Evolutionary conservation across 371 early-diverging fungal genomes (phyloP), one percentile per base, ranked within the genome.

Genomic region (Mortierella sp.): DNA sequence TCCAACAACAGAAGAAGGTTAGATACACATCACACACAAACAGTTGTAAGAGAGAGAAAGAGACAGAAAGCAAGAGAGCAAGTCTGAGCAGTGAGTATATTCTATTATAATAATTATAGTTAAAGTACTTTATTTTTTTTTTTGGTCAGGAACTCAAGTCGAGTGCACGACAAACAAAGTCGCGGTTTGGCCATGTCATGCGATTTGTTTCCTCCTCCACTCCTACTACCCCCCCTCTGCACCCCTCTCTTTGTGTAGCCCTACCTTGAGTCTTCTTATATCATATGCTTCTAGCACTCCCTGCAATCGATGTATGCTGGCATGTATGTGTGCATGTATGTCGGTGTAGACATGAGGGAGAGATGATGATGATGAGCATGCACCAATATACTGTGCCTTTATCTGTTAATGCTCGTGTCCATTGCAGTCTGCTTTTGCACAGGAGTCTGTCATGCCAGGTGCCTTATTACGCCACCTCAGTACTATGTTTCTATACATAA

Each of bases 211-310:
- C 30, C 47, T 62, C 47, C 24, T 4, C 32, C n/a, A 37, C 37
- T 60, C 39, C 39, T n/a, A 35, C 39, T 18, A 35, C 55, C 43
- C 24, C 43, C 47, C 45, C 40, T 43, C 66, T 26, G 37, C 37
- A 26, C 43, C 39, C 58, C 57, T 40, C 66, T 40, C 28, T 57
- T 66, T 66, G 55, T 55, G 55, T 55, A 26, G 55, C 55, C 49
- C n/a, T 11, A 16, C 18, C 20, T 9, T 52, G 49, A 52, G 28
- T 26, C 11, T 64, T 47, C 12, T 35, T 51, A 32, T 30, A 64
- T 55, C 66, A 66, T 55, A 66, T 55, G 55, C 35, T 55, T 22
- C 35, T 12, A 51, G 6, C 55, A 12, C 28, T 55, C 55, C 28
- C 22, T 22, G 30, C 4, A 20, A 32, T 51, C 1, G 20, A 14